phyloP scores from a whole-genome alignment of 257 asterid genomes.

The Paulownia fortunei region DNA sequence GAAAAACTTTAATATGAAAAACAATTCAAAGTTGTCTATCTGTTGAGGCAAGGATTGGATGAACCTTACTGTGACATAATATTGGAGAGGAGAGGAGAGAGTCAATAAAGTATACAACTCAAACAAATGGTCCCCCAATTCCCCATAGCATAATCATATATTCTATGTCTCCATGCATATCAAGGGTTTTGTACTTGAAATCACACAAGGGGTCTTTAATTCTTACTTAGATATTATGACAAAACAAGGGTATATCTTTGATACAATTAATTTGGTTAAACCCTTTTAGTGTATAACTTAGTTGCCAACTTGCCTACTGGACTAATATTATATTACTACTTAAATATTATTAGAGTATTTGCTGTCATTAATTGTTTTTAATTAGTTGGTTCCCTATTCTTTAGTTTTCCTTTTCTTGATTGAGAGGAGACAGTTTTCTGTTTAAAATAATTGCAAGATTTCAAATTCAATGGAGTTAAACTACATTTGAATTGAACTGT shows the following conservation, averaged over 20 bases:
- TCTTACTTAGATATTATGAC: background rate
- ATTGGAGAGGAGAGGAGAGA: conserved; percentile 40
- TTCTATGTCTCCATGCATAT: conserved; percentile 40
- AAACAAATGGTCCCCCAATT: conserved; percentile 57
- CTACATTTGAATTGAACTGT: background rate
- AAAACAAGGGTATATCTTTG: background rate
- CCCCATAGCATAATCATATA: conserved; percentile 32
- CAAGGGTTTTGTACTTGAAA: conserved; percentile 31
- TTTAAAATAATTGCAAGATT: background rate
- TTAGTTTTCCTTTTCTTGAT: background rate
- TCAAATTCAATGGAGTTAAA: background rate
- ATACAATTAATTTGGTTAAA: conserved; percentile 22
- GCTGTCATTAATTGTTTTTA: conserved; percentile 30
- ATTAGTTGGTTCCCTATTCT: background rate
- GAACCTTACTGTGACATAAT: conserved; percentile 52
- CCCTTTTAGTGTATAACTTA: background rate
- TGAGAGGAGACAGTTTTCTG: background rate
- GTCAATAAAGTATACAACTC: conserved; percentile 50
- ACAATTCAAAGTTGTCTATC: conserved; percentile 24
- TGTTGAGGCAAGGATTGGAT: conserved; percentile 62
- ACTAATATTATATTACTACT: background rate
- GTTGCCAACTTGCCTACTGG: conserved; percentile 31
- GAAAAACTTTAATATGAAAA: background rate
- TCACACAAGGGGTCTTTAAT: background rate
- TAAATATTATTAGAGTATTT: conserved; percentile 8